Percentiles rank a stretch among this genome's conserved stretches.
These are phyloP conservation scores for Ricinus communis DNA, from an alignment of 345 rosid species.

Conservation along the genomic window DNA sequence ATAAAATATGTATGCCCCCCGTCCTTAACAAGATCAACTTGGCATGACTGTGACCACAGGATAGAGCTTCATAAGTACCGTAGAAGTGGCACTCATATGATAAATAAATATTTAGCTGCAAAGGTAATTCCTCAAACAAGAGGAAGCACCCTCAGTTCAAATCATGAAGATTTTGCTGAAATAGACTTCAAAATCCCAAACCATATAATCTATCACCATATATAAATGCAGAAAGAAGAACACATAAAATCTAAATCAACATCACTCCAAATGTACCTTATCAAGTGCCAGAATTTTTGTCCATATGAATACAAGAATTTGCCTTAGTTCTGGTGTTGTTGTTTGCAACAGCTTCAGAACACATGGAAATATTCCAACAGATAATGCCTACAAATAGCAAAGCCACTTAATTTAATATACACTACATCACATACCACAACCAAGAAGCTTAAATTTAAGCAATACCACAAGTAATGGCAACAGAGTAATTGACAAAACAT, in stretches of 20 bases:
- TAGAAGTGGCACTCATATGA: neutral
- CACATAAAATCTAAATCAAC: neutral
- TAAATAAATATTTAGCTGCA: neutral
- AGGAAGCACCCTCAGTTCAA: neutral
- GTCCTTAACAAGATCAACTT: conserved; percentile 98
- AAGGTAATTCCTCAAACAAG: neutral
- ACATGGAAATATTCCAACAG: conserved; percentile 99
- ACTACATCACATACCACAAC: conserved; percentile 5
- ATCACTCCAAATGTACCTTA: conserved; percentile 53
- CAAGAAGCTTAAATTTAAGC: neutral
- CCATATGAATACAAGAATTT: conserved; percentile 98
- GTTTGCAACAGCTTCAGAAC: conserved; percentile 95
- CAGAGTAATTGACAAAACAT: conserved; percentile 18
- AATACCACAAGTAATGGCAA: too few relatives aligned
- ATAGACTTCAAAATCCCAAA: neutral
- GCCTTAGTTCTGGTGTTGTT: conserved; percentile 88
- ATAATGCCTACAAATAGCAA: conserved; percentile 67
- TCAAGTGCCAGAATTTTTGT: conserved; percentile 98
- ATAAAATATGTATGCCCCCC: conserved; percentile 94
- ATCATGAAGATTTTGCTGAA: neutral
- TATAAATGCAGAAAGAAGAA: neutral
- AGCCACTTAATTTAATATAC: conserved; percentile 17
- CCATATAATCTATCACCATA: neutral
- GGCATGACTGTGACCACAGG: conserved; percentile 76
- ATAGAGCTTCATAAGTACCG: conserved; percentile 7